Evolutionary conservation across 768 basidiomycete genomes (phyloP).

Genomic region (Leccinum barrowsii): DNA sequence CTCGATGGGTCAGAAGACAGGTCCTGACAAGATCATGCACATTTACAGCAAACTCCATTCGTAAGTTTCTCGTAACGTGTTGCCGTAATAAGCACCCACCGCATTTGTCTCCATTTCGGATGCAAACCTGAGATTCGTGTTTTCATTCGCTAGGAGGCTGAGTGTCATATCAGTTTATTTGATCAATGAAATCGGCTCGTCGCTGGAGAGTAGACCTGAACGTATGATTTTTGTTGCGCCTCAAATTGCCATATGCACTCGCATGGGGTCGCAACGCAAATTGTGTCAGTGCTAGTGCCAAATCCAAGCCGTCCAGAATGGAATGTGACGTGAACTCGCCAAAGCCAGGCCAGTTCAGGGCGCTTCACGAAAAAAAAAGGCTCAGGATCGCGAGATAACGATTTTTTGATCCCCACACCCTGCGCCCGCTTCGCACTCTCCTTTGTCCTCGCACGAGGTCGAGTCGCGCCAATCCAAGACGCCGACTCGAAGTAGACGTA

Average conservation of each 20-base stretch:
- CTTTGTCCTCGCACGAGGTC: constrained; percentile 14
- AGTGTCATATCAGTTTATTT: constrained; percentile 12
- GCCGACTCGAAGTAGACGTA: constrained; percentile 6
- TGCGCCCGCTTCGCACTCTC: constrained; percentile 1
- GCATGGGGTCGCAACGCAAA: constrained; percentile 5
- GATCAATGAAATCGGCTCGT: constrained; percentile 28
- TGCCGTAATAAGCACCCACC: constrained; percentile 30
- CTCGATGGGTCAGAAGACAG: constrained; percentile 28
- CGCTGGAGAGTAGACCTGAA: constrained; percentile 8
- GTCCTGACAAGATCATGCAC: constrained; percentile 25
- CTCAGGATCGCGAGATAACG: constrained; percentile 32
- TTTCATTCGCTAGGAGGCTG: constrained; percentile 13
- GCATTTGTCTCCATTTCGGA: constrained; percentile 25
- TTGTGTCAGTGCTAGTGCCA: constrained; percentile 8
- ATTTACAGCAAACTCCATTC: constrained; percentile 28
- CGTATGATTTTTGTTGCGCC: neutral
- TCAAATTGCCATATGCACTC: constrained; percentile 1
- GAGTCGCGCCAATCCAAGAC: constrained; percentile 23
- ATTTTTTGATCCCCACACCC: constrained; percentile 16
- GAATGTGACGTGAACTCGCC: constrained; percentile 25
- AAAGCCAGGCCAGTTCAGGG: constrained; percentile 12
- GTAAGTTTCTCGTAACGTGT: constrained; percentile 23
- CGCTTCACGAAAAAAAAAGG: constrained; percentile 9
- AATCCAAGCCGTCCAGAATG: constrained; percentile 13
- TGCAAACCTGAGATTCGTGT: constrained; percentile 20